Conservation (phyloP, 257 asterid species). For the Avicennia marina region DNA sequence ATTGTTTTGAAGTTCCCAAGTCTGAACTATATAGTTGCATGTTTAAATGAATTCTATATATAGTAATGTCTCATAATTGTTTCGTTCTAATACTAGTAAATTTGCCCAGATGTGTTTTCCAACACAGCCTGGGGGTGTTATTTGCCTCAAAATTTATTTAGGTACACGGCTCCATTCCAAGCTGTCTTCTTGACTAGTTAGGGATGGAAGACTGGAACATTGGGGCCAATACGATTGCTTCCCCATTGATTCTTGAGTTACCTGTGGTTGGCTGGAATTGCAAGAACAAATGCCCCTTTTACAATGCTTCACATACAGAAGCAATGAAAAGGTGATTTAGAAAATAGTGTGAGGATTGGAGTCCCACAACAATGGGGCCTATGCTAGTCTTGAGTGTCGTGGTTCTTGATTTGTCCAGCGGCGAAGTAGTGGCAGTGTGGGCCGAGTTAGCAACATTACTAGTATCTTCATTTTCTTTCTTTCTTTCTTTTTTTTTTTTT, state of each 20-base stretch:
- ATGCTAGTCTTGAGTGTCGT: conserved; percentile 37
- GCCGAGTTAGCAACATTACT: neutral
- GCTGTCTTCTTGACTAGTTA: conserved; percentile 30
- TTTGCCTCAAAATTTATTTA: conserved; percentile 42
- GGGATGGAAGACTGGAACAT: conserved; percentile 25
- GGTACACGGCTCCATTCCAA: conserved; percentile 70
- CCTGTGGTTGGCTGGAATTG: conserved; percentile 21
- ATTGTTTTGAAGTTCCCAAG: too few relatives aligned
- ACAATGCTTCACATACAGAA: conserved; percentile 59
- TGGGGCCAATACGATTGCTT: conserved; percentile 30
- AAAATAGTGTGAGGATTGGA: conserved; percentile 38
- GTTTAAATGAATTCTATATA: too few relatives aligned
- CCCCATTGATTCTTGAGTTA: conserved; percentile 29
- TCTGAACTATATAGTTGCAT: too few relatives aligned
- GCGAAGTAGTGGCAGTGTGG: conserved; percentile 16
- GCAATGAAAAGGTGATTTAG: conserved; percentile 39
- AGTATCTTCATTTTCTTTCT: conserved; percentile 1
- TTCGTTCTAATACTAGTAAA: too few relatives aligned
- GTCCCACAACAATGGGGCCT: conserved; percentile 42
- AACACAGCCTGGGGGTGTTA: conserved; percentile 47
- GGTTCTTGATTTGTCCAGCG: conserved; percentile 11
- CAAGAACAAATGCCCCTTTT: conserved; percentile 4
- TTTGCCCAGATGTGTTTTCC: too few relatives aligned
- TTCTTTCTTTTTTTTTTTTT: too few relatives aligned
- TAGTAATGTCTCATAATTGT: too few relatives aligned